A percentile compares a stretch with the other conserved stretches of the same genome.
Conservation (phyloP, 352 stramenopile species). For the Phytopythium cucurbitacearum region DNA sequence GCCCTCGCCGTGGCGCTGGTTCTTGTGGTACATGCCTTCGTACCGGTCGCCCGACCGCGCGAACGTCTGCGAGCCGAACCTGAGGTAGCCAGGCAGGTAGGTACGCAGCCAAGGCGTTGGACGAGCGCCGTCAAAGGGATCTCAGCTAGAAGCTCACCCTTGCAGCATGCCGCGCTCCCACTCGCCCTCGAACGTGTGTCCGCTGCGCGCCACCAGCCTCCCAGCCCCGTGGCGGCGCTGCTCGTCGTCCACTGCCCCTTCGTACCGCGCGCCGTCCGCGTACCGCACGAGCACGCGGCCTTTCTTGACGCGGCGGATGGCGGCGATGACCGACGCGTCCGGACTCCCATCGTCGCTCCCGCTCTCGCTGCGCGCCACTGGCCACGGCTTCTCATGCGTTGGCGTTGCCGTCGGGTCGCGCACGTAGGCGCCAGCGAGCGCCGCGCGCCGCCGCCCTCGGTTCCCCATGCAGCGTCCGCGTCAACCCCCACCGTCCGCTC, state of each 20-base stretch:
- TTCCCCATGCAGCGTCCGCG: slow-evolving; percentile 47
- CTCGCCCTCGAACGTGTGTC: slow-evolving; percentile 73
- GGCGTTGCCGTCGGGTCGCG: slow-evolving; percentile 13
- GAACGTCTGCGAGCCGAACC: slow-evolving; percentile 84
- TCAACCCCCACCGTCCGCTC: too few relatives aligned
- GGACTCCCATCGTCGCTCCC: slow-evolving; percentile 3
- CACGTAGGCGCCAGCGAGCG: slow-evolving; percentile 19
- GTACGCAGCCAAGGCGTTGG: too few relatives aligned
- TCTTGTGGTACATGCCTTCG: slow-evolving; percentile 86
- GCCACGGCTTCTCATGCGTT: slow-evolving; percentile 7
- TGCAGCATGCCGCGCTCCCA: slow-evolving; percentile 82
- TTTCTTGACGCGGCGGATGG: slow-evolving; percentile 54
- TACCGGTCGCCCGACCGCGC: slow-evolving; percentile 76
- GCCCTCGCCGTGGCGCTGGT: slow-evolving; percentile 74
- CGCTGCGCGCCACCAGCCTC: slow-evolving; percentile 41
- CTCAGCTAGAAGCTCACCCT: slow-evolving; percentile 47
- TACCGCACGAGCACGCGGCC: slow-evolving; percentile 47
- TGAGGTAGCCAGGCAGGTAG: slow-evolving; percentile 12
- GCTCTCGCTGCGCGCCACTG: neutral
- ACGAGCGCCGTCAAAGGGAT: neutral
- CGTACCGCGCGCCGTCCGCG: slow-evolving; percentile 60
- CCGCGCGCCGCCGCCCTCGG: slow-evolving; percentile 41
- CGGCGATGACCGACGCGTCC: slow-evolving; percentile 14
- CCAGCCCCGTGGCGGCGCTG: slow-evolving; percentile 59
- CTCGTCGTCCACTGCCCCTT: slow-evolving; percentile 45